phyloP scores from a whole-genome alignment of 441 rosid species.

The Euphorbia celastroides region DNA sequence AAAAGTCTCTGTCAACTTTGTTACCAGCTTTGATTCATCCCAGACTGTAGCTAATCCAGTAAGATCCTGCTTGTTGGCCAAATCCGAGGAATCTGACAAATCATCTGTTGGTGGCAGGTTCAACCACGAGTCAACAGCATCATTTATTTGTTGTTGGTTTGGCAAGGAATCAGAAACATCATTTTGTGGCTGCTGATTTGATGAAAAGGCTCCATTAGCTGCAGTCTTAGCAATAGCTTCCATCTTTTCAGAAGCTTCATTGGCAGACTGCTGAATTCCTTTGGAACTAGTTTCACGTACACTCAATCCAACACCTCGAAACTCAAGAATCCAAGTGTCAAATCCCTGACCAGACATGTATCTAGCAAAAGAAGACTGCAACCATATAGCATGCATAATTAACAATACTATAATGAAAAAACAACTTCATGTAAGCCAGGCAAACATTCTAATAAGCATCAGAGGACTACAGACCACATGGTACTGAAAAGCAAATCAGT shows the following conservation, averaged over 20 bases:
- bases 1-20: slow-evolving; percentile 64
- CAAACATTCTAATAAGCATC: neutral
- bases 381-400: neutral
- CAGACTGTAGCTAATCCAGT: slow-evolving; percentile 34
- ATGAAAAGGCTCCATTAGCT: slow-evolving; percentile 29
- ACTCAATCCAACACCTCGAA: slow-evolving; percentile 94
- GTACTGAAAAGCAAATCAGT: neutral
- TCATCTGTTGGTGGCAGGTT: slow-evolving; percentile 3
- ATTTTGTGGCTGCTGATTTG: slow-evolving; percentile 19
- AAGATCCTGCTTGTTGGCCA: slow-evolving; percentile 33
- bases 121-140: slow-evolving; percentile 20
- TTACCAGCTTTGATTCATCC: slow-evolving; percentile 71
- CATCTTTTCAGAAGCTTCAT: slow-evolving; percentile 46
- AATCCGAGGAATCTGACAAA: slow-evolving; percentile 24
- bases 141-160: slow-evolving; percentile 1
- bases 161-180: slow-evolving; percentile 22
- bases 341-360: slow-evolving; percentile 83
- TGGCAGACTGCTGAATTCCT: slow-evolving; percentile 48
- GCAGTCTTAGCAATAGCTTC: slow-evolving; percentile 47
- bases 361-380: slow-evolving; percentile 88
- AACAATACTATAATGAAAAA: neutral
- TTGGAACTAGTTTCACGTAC: slow-evolving; percentile 45
- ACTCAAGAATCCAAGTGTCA: slow-evolving; percentile 97
- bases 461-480: neutral
- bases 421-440: neutral